Base-by-base conservation (phyloP, 805 yeast genomes). In the Candida methanosorbosa region DNA sequence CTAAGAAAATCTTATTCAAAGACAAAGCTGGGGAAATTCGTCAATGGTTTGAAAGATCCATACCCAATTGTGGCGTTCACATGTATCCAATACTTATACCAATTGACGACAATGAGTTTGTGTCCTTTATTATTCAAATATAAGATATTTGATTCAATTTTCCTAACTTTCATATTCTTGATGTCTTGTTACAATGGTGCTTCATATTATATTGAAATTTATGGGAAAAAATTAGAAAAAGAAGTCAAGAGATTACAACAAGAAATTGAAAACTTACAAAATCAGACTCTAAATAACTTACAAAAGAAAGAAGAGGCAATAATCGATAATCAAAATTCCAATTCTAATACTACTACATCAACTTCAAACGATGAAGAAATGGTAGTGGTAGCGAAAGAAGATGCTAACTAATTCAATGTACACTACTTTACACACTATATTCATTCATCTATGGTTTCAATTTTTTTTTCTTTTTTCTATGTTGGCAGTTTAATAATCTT, bases 121-220 rank as follows among this genome's bases (percentile, higher is more conserved):
- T 85, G 95, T 49, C 95, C 96, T 0, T 53, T 92, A n/a, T 84
- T 95, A 81, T 84, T 84, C 58, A 65, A 70, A 29, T 72, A 78
- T 53, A 78, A 80, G 48, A 58, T 61, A 29, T 72, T 83, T 2
- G 84, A 92, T 18, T 73, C 79, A 1, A 43, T 66, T 1, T 88
- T 87, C 50, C 68, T 90, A 42, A 58, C 74, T 2, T 66, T 71
- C 33, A 84, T 90, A n/a, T 87, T 88, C 46, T 55, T 78, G 30
- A 70, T 75, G 54, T 94, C 97, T 2, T 68, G 87, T 28, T 86
- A 81, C 54, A 88, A 92, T 45, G 98, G 98, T 20, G 98, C 97
- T 2, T 85, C 95, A 1, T 90, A 85, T 54, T 90, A 90, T 55
- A 70, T 92, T 37, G 97, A 90, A 49, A 80, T 81, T 33, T 92